Conservation (phyloP, 2,329 filamentous ascomycete species). For the Fusarium xylarioides region DNA sequence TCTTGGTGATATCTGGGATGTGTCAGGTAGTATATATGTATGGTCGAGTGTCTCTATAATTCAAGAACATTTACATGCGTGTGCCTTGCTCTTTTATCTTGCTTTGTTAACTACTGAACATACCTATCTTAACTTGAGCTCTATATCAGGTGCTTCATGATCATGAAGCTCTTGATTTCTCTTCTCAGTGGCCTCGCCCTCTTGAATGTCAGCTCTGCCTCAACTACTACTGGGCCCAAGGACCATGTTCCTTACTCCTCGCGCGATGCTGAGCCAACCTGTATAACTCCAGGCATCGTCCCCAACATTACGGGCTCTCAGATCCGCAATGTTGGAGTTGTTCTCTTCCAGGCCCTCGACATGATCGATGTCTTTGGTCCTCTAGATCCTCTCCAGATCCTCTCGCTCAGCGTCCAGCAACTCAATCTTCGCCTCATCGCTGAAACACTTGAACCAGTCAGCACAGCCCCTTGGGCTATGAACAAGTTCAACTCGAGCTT, state of each 20-base stretch:
- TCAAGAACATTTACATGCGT: no score
- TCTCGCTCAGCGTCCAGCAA: conserved; percentile 45
- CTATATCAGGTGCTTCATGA: neutral
- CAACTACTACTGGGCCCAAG: neutral
- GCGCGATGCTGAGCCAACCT: conserved; percentile 9
- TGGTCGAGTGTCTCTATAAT: neutral
- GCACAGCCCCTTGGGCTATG: conserved; percentile 44
- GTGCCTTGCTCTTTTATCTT: neutral
- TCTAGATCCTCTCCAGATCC: conserved; percentile 55
- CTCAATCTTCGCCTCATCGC: conserved; percentile 55
- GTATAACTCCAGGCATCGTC: conserved; percentile 34
- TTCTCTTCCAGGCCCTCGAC: conserved; percentile 57
- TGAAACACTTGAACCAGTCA: conserved; percentile 53
- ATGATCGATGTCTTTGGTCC: conserved; percentile 58
- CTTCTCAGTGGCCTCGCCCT: conserved; percentile 18
- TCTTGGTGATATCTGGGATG: neutral
- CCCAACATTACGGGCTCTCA: conserved; percentile 33
- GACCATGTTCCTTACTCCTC: neutral
- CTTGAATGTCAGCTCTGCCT: conserved; percentile 12
- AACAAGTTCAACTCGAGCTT: conserved; percentile 50
- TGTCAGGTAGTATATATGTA: neutral
- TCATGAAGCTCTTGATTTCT: conserved; percentile 35
- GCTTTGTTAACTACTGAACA: neutral
- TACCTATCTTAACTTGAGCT: conserved; percentile 1
- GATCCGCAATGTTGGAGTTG: conserved; percentile 51